Conservation (phyloP, 192 early-diverging fungal species). For the Linderina pennispora region DNA sequence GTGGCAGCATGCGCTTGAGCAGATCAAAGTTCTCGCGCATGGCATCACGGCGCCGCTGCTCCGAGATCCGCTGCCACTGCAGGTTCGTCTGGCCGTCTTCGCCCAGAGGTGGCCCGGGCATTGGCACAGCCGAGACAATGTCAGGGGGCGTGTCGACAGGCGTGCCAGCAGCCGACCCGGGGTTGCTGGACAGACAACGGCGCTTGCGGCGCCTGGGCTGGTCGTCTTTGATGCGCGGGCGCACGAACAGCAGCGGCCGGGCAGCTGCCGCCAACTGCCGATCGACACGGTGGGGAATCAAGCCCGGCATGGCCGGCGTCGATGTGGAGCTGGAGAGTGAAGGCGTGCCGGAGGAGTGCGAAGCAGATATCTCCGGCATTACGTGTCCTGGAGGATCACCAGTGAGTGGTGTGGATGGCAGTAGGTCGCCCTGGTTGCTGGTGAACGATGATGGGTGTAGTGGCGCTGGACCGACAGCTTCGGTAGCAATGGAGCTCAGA, state of each 20-base stretch:
- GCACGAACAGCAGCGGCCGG: constrained; percentile 43
- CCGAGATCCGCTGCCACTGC: constrained; percentile 47
- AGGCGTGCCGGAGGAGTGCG: no score
- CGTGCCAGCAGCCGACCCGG: neutral
- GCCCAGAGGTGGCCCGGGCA: no score
- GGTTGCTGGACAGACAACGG: constrained; percentile 25
- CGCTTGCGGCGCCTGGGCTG: constrained; percentile 31
- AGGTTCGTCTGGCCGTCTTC: constrained; percentile 13
- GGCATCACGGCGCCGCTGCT: constrained; percentile 42
- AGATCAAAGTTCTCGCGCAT: constrained; percentile 50
- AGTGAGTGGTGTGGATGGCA: no score
- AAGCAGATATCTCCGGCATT: no score
- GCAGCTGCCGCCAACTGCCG: constrained; percentile 35
- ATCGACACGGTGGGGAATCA: constrained; percentile 40
- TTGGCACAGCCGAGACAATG: no score
- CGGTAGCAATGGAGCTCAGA: no score
- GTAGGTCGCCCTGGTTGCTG: no score
- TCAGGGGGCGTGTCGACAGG: neutral
- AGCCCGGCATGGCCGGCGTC: constrained; percentile 3
- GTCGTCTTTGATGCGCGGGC: constrained; percentile 21
- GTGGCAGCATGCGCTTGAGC: constrained; percentile 49
- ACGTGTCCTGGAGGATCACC: no score
- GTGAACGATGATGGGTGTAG: no score
- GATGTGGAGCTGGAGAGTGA: neutral
- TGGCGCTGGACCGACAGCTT: no score